Conservation (phyloP, 1,139 yeast genomes). For the Hyphopichia buzzinii region DNA sequence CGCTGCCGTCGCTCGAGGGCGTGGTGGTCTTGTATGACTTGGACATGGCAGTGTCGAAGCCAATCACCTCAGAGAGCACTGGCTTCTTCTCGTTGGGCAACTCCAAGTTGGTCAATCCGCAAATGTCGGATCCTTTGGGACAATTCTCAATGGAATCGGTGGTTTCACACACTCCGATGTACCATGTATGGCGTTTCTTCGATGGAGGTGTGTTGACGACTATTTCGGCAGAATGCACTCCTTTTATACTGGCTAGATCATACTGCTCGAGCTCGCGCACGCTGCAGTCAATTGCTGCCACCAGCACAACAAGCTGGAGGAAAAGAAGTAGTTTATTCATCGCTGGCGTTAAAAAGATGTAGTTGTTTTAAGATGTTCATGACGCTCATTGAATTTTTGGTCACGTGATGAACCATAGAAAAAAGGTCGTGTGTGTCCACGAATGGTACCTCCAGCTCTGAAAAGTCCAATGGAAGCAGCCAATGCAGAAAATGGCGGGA, state of each 20-base stretch:
- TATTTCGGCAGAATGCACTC: slow-evolving; percentile 39
- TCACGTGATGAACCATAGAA: too few species aligned
- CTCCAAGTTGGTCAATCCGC: slow-evolving; percentile 58
- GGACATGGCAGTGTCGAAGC: slow-evolving; percentile 38
- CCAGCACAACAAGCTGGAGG: neutral
- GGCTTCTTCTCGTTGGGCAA: slow-evolving; percentile 43
- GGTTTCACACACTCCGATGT: slow-evolving; percentile 65
- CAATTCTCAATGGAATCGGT: slow-evolving; percentile 46
- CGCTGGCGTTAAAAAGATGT: too few species aligned
- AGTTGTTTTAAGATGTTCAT: too few species aligned
- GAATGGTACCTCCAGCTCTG: too few species aligned
- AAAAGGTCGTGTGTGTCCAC: too few species aligned
- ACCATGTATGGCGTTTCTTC: slow-evolving; percentile 61
- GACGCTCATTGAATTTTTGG: too few species aligned
- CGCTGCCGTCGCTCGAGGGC: slow-evolving; percentile 18
- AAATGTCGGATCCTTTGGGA: slow-evolving; percentile 65
- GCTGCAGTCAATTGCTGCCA: slow-evolving; percentile 33
- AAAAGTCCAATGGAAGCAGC: too few species aligned
- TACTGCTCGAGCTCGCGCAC: slow-evolving; percentile 38
- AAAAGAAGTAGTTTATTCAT: neutral
- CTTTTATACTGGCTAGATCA: slow-evolving; percentile 47
- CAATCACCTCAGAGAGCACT: slow-evolving; percentile 54
- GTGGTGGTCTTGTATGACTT: slow-evolving; percentile 19
- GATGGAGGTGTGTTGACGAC: slow-evolving; percentile 76
- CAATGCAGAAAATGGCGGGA: too few species aligned